A percentile compares a stretch with the other conserved stretches of the same genome.
Conservation (phyloP, 768 basidiomycete genomes). For the Psilocybe subaeruginosa region DNA sequence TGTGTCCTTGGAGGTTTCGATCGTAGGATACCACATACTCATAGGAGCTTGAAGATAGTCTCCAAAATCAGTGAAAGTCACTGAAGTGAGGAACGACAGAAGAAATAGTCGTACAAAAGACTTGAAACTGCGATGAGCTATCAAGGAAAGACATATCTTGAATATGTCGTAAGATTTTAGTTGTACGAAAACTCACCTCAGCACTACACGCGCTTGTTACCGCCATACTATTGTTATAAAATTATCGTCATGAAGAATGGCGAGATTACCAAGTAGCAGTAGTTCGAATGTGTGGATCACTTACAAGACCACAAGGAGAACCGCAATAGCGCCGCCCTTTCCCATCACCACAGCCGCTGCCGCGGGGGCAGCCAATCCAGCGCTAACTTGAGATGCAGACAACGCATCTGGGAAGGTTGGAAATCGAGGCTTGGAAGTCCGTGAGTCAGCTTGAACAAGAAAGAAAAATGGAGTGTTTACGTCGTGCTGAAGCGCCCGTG, state of each 20-base stretch:
- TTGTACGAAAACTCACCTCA: constrained; percentile 19
- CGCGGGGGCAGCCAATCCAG: constrained; percentile 48
- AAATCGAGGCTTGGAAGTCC: constrained; percentile 42
- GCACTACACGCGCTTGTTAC: constrained; percentile 49
- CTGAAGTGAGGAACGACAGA: constrained; percentile 2
- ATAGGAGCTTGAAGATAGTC: constrained; percentile 36
- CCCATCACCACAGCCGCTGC: constrained; percentile 47
- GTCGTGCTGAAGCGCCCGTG: constrained; percentile 35
- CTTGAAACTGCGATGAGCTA: constrained; percentile 46
- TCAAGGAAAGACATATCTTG: background rate
- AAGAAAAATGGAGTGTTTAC: constrained; percentile 17
- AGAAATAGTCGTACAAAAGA: constrained; percentile 37
- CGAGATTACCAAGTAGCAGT: background rate
- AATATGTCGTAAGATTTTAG: too few species aligned
- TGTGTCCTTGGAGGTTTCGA: background rate
- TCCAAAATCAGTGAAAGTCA: background rate
- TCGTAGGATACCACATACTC: constrained; percentile 35
- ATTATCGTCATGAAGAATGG: background rate
- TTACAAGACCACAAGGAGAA: constrained; percentile 46
- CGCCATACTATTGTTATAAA: constrained; percentile 41
- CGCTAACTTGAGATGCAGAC: constrained; percentile 37
- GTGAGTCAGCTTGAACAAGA: background rate
- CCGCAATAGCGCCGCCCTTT: constrained; percentile 23
- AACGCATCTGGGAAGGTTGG: constrained; percentile 52
- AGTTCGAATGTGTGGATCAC: background rate